phyloP scores from a whole-genome alignment of 805 yeast genomes.

The Komagataella mondaviorum region DNA sequence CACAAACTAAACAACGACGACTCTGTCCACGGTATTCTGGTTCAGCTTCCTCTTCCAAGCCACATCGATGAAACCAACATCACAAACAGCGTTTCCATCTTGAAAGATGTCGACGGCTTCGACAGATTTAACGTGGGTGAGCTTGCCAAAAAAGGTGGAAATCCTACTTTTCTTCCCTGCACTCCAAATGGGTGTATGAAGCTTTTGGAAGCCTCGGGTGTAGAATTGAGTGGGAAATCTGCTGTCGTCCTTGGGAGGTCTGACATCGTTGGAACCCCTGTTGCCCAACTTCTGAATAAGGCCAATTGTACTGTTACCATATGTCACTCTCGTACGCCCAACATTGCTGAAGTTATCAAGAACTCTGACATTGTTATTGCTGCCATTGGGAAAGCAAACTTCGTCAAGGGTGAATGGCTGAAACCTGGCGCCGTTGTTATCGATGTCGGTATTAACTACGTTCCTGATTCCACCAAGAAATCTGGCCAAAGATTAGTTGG shows the following conservation, averaged over 20 bases:
- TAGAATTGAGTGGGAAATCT: conserved; percentile 45
- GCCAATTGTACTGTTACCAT: conserved; percentile 67
- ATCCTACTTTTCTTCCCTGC: conserved; percentile 64
- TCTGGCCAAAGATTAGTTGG: conserved; percentile 66
- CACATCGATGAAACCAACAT: conserved; percentile 56
- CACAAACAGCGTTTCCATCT: conserved; percentile 51
- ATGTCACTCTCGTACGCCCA: conserved; percentile 55
- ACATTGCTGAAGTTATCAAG: conserved; percentile 30
- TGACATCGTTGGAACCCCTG: conserved; percentile 77
- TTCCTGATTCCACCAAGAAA: conserved; percentile 51
- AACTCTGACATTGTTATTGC: conserved; percentile 68
- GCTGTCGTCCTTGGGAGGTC: conserved; percentile 84
- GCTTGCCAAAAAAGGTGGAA: conserved; percentile 58
- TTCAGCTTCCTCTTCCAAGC: conserved; percentile 66
- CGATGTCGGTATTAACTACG: conserved; percentile 75
- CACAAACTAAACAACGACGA: conserved; percentile 42
- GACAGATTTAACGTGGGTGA: conserved; percentile 71
- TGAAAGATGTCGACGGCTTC: conserved; percentile 78
- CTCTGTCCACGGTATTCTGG: conserved; percentile 56
- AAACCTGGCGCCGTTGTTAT: conserved; percentile 55
- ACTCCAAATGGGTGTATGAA: conserved; percentile 75
- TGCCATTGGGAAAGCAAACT: conserved; percentile 63
- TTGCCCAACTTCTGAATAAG: conserved; percentile 55
- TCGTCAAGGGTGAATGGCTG: conserved; percentile 66
- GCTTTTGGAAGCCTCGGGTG: conserved; percentile 42